A percentile compares a stretch with the other conserved stretches of the same genome.
These are phyloP conservation scores for Parathielavia hyrcaniae DNA, from an alignment of 495 filamentous ascomycete genomes.

Conservation along the genomic window DNA sequence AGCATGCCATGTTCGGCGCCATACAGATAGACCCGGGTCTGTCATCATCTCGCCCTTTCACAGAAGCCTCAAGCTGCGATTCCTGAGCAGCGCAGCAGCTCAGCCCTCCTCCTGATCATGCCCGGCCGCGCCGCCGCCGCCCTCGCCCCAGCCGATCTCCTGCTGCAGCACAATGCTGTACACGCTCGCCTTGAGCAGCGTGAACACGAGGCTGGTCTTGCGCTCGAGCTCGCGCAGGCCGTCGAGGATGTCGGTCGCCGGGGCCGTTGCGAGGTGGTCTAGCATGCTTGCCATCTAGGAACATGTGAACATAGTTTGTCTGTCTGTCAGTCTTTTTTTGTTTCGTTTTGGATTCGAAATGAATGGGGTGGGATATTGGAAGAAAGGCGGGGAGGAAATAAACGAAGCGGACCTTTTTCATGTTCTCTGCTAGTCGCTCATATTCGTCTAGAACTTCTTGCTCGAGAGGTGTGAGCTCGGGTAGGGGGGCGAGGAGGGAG, in stretches of 20 bases:
- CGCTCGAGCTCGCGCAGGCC: constrained; percentile 81
- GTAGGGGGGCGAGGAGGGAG: constrained; percentile 33
- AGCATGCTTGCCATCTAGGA: constrained; percentile 55
- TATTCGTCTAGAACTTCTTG: constrained; percentile 96
- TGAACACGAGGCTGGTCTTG: constrained; percentile 91
- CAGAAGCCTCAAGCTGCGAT: no score
- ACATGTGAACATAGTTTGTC: neutral
- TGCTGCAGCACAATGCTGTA: constrained; percentile 98
- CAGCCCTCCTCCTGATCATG: neutral
- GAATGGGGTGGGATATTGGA: constrained; percentile 11
- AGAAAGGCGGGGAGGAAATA: constrained; percentile 1
- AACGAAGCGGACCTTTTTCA: constrained; percentile 73
- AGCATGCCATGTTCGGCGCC: no score
- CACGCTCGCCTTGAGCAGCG: constrained; percentile 91
- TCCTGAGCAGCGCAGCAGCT: neutral
- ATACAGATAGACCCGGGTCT: no score
- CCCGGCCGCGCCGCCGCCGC: constrained; percentile 7
- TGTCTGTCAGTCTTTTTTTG: neutral
- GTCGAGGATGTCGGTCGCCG: constrained; percentile 70
- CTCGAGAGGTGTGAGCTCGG: constrained; percentile 68
- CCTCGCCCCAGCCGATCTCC: constrained; percentile 63
- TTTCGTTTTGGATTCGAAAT: neutral
- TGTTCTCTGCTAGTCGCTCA: constrained; percentile 74
- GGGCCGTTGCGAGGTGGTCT: constrained; percentile 54
- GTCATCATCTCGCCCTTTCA: no score